Conservation (phyloP, 257 asterid species). For the Buddleja alternifolia region DNA sequence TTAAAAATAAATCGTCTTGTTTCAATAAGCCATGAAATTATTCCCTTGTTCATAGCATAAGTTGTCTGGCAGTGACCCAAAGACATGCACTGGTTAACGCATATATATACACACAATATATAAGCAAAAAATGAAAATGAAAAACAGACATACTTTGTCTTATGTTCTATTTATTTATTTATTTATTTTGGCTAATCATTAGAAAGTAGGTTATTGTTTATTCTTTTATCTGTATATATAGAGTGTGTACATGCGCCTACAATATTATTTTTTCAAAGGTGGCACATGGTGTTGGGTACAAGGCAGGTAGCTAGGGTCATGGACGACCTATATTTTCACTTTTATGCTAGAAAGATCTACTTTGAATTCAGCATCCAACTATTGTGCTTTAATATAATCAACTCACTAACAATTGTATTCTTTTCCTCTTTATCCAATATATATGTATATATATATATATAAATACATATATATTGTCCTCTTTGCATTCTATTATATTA, state of each 20-base stretch:
- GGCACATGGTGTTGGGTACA: constrained; percentile 41
- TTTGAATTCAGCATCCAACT: constrained; percentile 37
- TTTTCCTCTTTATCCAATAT: neutral
- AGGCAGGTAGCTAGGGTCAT: constrained; percentile 35
- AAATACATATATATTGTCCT: neutral
- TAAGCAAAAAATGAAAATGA: too few species aligned
- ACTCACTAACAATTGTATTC: constrained; percentile 10
- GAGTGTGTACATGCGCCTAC: neutral
- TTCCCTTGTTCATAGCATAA: too few species aligned
- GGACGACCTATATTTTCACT: constrained; percentile 15
- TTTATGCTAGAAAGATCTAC: constrained; percentile 38
- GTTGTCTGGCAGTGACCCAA: too few species aligned
- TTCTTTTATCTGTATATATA: neutral
- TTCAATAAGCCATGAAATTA: too few species aligned
- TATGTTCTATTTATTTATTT: neutral
- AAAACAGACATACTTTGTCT: too few species aligned
- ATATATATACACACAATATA: too few species aligned
- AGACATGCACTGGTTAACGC: too few species aligned
- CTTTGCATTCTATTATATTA: neutral
- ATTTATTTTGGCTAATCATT: neutral
- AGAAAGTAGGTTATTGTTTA: neutral
- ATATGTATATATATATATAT: too few species aligned
- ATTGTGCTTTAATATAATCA: constrained; percentile 20
- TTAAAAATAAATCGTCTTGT: too few species aligned
- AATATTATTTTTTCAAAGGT: neutral